Base-by-base conservation (phyloP, 352 stramenopile species). In the Phytophthora sansomeana region DNA sequence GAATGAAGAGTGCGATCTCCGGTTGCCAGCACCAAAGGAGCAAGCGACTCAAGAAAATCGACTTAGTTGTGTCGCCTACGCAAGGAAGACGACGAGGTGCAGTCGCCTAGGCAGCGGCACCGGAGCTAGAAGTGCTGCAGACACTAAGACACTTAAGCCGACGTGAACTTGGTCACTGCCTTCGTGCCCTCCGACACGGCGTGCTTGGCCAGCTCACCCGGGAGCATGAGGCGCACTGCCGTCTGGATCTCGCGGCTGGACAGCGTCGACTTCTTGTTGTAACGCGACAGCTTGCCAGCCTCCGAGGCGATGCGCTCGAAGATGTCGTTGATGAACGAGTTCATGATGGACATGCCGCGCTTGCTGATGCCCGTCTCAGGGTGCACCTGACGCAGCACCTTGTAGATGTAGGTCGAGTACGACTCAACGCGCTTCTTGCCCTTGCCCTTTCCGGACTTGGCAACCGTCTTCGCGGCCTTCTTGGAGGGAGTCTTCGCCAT, bases 251-350 rank as follows among this genome's bases (percentile, higher is more conserved):
- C 97, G 41, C 97, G 92, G 46, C 81, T 97, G 33, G 91, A 98
- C 46, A 99, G 78, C 32, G 97, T 99, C 30, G 92, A 96, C 87
- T 99, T 99, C 89, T 99, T 99, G 93, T 98, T 99, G 94, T 99
- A 99, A 28, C 95, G 93, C 52, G 94, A 96, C 39, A 98, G 83
- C 80, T 97, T 98, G 72, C 93, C 96, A 57, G 97, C 96, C 83
- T 99, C 96, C 47, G 89, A 94, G 28, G 97, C 96, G 55, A 99
- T 98, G 60, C 96, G 92, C 80, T 99, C 97, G 79, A 99, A 99
- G 64, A 99, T 98, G 77, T 99, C 96, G 83, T 99, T 99, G 80
- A 99, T 98, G 83, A 99, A 99, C 65, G 96, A 99, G 91, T 99
- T 99, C 95, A 98, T 98, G 87, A 99, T 98, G 54, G 93, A 98